Evolutionary conservation across 768 basidiomycete genomes (phyloP).

Genomic region (Steccherinum ochraceum): DNA sequence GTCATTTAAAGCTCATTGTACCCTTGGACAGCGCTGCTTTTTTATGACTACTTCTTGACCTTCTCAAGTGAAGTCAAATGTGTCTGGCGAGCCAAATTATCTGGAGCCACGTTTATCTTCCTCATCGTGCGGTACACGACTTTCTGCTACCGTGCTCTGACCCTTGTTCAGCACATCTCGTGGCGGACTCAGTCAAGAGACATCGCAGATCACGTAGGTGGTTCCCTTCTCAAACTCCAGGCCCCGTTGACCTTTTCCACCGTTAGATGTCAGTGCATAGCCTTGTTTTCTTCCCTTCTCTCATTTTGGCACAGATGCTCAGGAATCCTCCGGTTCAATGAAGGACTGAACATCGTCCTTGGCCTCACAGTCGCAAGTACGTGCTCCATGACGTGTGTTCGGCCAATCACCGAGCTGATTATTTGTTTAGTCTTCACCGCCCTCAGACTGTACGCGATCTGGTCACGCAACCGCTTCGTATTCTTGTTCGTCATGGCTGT

Average conservation of each 20-base stretch:
- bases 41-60: slow-evolving; percentile 2
- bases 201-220: neutral
- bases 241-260: neutral
- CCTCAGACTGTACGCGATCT: neutral
- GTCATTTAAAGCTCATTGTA: no score
- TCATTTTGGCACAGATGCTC: neutral
- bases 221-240: neutral
- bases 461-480: neutral
- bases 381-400: neutral
- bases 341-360: neutral
- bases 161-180: neutral
- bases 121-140: neutral
- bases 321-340: neutral
- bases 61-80: neutral
- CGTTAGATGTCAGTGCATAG: neutral
- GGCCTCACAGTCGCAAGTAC: neutral
- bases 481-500: neutral
- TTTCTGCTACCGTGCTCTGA: neutral
- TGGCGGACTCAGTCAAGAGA: neutral
- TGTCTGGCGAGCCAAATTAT: neutral
- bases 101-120: neutral
- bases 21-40: neutral
- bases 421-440: neutral
- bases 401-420: neutral
- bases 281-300: neutral